Evolutionary conservation across 1,284 basidiomycete genomes (phyloP), one percentile per base, ranked within the genome.

Genomic region (Tremellales sp.): DNA sequence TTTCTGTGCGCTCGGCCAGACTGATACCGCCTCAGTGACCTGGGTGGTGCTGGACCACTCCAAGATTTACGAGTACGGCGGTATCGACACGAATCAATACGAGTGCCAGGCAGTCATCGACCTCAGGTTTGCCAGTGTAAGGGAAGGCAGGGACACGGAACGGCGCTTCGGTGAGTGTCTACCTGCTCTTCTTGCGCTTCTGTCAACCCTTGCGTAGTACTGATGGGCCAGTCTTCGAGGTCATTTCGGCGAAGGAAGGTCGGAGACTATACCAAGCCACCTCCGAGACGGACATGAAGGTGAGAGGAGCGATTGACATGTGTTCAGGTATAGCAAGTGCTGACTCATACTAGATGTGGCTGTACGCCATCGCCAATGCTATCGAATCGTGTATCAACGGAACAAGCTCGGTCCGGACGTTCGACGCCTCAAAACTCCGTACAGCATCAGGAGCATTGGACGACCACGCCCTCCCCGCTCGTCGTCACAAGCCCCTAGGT

Each of bases 301-400:
- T 68, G 40, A 40, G 64, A 49, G 6, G 2, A 12, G n/a, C n/a
- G n/a, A n/a, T n/a, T 2, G 26, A 7, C 15, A 26, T 2, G 12
- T 35, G 35, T 24, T 22, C 40, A 21, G 6, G 17, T 15, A 33
- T n/a, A n/a, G 25, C 42, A 27, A 24, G 23, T 40, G 26, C 24
- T 42, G 4, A 27, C n/a, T n/a, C n/a, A n/a, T 26, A 2, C 17
- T 40, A 71, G 65, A 64, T 74, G 45, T 80, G 79, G 79, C 68
- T 79, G 25, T 69, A 75, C 36, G 75, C 78, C 4, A 78, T 80
- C 44, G 70, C 72, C 36, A 76, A 75, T 46, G 77, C 77, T 22
- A 78, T 79, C 47, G 78, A 80, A 60, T 77, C 76, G 36, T 61
- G 77, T 37, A 67, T 79, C 50, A 79, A 79, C 58, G 78, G 75